Evolutionary conservation across 139 green algal species (phyloP).

Genomic region (Edaphochlamys debaryana): DNA sequence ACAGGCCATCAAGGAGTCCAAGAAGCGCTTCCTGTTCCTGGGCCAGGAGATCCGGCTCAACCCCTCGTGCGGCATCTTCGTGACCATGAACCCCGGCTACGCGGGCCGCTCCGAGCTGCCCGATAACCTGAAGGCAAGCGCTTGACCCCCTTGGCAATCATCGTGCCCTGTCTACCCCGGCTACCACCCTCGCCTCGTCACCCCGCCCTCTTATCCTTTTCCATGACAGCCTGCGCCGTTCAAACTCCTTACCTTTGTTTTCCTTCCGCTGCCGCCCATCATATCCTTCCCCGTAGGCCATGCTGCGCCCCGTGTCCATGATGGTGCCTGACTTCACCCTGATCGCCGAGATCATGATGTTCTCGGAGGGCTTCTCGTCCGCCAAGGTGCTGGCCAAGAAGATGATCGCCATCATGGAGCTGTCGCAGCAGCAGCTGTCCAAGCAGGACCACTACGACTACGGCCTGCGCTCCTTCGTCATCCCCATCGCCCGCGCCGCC

Average conservation of each 20-base stretch:
- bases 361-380: slow-evolving; percentile 83
- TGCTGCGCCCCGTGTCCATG: slow-evolving; percentile 88
- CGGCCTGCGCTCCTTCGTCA: slow-evolving; percentile 84
- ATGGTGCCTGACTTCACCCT: slow-evolving; percentile 93
- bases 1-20: slow-evolving; percentile 86
- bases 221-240: background rate
- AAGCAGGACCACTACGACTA: slow-evolving; percentile 94
- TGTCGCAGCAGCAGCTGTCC: slow-evolving; percentile 87
- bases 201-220: background rate
- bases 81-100: slow-evolving; percentile 93
- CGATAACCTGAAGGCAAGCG: slow-evolving; percentile 88
- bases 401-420: slow-evolving; percentile 92
- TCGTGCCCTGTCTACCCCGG: no score
- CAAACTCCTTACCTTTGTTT: no score
- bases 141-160: no score
- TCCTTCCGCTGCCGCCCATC: no score
- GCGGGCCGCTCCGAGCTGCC: slow-evolving; percentile 74
- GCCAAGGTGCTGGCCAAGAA: slow-evolving; percentile 87
- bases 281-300: slow-evolving; percentile 74
- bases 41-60: slow-evolving; percentile 86
- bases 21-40: slow-evolving; percentile 81
- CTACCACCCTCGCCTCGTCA: no score
- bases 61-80: slow-evolving; percentile 85
- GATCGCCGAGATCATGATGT: slow-evolving; percentile 93
- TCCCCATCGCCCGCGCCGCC: slow-evolving; percentile 84